phyloP scores from a whole-genome alignment of 371 early-diverging fungal species.

The Sporodiniella umbellata region DNA sequence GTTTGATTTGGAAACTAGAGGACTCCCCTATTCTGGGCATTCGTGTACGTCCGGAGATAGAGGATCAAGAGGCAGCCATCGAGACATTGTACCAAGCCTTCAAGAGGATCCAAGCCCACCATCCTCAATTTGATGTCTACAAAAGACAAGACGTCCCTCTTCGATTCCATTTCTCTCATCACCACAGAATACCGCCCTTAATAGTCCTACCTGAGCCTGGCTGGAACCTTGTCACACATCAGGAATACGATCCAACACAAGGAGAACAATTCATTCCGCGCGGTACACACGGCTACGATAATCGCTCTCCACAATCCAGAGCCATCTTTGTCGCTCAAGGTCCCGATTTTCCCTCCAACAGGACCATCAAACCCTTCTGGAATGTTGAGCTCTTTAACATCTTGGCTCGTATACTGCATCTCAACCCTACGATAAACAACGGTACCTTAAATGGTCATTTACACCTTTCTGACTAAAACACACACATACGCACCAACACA shows the following conservation, averaged over 20 bases:
- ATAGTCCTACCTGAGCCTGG: conserved; percentile 68
- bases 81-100: conserved; percentile 38
- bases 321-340: conserved; percentile 86
- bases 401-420: conserved; percentile 34
- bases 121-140: conserved; percentile 60
- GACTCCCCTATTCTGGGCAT: conserved; percentile 42
- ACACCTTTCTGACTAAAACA: too few species aligned
- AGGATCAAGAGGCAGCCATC: conserved; percentile 18
- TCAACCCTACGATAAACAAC: conserved; percentile 40
- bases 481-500: too few species aligned
- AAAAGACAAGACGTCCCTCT: conserved; percentile 60
- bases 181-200: conserved; percentile 71
- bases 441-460: conserved; percentile 32
- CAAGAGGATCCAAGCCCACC: conserved; percentile 15
- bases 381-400: conserved; percentile 43
- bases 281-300: conserved; percentile 90
- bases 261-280: conserved; percentile 26
- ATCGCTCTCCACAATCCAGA: conserved; percentile 73
- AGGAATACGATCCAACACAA: conserved; percentile 27
- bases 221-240: conserved; percentile 52
- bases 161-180: conserved; percentile 56
- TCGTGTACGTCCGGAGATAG: conserved; percentile 26
- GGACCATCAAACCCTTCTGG: conserved; percentile 29
- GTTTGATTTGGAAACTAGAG: conserved; percentile 30
- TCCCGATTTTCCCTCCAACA: conserved; percentile 55